Base-by-base conservation (phyloP, 352 stramenopile species). In the Vaucheria bursata region DNA sequence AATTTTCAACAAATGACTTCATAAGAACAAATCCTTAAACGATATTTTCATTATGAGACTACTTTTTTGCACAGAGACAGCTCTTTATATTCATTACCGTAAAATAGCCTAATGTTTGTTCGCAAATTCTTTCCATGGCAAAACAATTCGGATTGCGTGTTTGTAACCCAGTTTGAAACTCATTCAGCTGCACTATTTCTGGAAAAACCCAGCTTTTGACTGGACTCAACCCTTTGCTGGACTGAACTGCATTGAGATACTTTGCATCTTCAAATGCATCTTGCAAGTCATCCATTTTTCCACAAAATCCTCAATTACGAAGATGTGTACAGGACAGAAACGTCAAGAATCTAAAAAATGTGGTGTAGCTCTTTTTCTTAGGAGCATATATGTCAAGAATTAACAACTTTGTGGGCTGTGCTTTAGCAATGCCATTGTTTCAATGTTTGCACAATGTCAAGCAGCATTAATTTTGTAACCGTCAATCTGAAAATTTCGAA, bases 201-300 rank as follows among this genome's bases (percentile, higher is more conserved):
- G 78, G 72, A 37, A 77, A 83, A 50, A 69, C 49, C 78, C 78
- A 83, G 73, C 37, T n/a, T n/a, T 83, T 74, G 36, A 74, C 77
- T 29, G 78, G 72, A 32, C 73, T 78, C 50, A 74, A 74, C 5
- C 65, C 78, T 8, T 68, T 74, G 59, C 79, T 82, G 36, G 78
- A 71, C 36, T 77, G 79, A 37, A 83, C 73, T 6, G 78, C 78
- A 45, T 75, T 76, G n/a, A 83, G 38, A 70, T 83, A 83, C 67
- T 83, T 73, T 35, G 78, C 78, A 70, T 83, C 78, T 39, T 83
- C 78, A 39, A 83, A 80, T 25, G 78, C 78, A 36, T 83, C 78
- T 67, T 83, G 78, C 37, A 83, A 40, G 53, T 83, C 78, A 71
- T 83, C 78, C 78, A 83, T 83, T n/a, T n/a, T n/a, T n/a, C n/a